Evolutionary conservation across 2,329 filamentous ascomycete genomes (phyloP), one percentile per base, ranked within the genome.

Genomic region (Conoideocrella luteorostrata): DNA sequence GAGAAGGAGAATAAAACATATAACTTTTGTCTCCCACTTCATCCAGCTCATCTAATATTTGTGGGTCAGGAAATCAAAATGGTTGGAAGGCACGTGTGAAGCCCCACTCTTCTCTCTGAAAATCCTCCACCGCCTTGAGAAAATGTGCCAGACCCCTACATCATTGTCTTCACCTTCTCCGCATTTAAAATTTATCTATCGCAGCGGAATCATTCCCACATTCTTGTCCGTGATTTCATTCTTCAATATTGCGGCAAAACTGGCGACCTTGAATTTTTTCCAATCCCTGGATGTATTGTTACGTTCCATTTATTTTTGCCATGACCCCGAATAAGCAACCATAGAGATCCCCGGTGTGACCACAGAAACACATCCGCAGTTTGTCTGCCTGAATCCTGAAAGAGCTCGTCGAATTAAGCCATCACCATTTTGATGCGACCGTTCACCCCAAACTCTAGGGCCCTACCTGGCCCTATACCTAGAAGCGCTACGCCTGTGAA

Each of bases 401-500:
- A 21, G 20, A 21, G 13, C 35, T 21, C 21, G 13, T 24, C 30
- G 17, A 23, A 24, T 21, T 18, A 17, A 37, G 18, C 21, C n/a
- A 30, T 15, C 26, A 12, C 40, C 35, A 23, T 38, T 20, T 43
- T 41, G 40, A 53, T 56, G 64, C 58, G 60, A 48, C 60, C 64
- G 3, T 56, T 66, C 45, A 64, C 63, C 12, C 59, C 67, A 13
- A 52, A 57, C 22, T 50, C 61, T 47, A 61, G 61, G 56, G 54
- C 54, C 42, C 40, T 63, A 36, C 54, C 63, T 50, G 58, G 65
- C 44, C 55, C 63, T 37, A 48, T 56, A 21, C 51, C 59, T 26
- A 60, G 58, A 44, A 58, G 46, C 45, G 57, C 63, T 32, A 67
- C 69, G 23, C 69, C 72, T 11, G 67, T 74, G 45, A 75, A 73